These are phyloP conservation scores for Gigaspora rosea DNA, from an alignment of 192 early-diverging fungal species.

Conservation along the genomic window DNA sequence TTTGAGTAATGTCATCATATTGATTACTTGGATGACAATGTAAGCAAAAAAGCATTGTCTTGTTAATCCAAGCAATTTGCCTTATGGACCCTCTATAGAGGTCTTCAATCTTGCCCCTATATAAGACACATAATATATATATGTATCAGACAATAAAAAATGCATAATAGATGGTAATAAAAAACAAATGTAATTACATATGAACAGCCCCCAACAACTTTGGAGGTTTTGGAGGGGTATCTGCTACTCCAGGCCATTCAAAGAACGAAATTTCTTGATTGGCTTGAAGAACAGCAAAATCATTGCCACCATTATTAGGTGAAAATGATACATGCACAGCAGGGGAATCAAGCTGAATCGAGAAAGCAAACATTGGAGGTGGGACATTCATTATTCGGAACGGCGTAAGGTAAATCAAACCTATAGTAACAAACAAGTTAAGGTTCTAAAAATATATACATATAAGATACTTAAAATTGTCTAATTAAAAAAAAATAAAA, in stretches of 20 bases:
- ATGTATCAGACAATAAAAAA: neutral
- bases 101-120: neutral
- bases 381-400: constrained; percentile 86
- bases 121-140: neutral
- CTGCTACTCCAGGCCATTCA: constrained; percentile 37
- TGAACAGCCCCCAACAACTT: constrained; percentile 42
- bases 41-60: constrained; percentile 56
- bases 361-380: constrained; percentile 83
- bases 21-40: constrained; percentile 45
- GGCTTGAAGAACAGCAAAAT: constrained; percentile 70
- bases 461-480: constrained; percentile 1
- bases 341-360: constrained; percentile 43
- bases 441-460: constrained; percentile 21
- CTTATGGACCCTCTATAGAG: constrained; percentile 40
- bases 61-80: constrained; percentile 70
- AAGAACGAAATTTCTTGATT: constrained; percentile 51
- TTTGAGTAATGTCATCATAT: constrained; percentile 43
- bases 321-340: constrained; percentile 67
- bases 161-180: neutral
- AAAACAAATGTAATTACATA: constrained; percentile 28
- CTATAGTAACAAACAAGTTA: constrained; percentile 35
- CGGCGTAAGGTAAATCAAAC: constrained; percentile 67
- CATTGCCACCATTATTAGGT: constrained; percentile 60
- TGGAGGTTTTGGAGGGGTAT: constrained; percentile 33
- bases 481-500: constrained; percentile 2